These are phyloP conservation scores for Pythium phragmiticola DNA, from an alignment of 352 stramenopile species.

Conservation along the genomic window DNA sequence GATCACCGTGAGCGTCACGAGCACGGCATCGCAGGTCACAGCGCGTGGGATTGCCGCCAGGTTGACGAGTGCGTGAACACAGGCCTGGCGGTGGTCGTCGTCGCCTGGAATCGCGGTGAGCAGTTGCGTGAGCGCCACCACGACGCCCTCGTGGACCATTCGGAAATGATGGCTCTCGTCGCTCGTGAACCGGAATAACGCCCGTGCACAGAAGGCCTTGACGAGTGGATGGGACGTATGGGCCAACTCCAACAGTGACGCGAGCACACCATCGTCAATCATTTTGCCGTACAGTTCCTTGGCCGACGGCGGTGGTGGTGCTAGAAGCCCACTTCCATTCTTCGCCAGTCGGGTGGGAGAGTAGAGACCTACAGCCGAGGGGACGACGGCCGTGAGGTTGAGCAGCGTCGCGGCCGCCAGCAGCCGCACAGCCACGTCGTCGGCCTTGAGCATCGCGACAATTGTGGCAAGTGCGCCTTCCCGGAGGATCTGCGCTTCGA, in stretches of 20 bases:
- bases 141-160: slow-evolving; percentile 76
- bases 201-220: slow-evolving; percentile 67
- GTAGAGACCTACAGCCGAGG: background rate
- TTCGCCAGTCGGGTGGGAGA: background rate
- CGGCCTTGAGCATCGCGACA: slow-evolving; percentile 58
- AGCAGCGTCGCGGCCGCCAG: slow-evolving; percentile 71
- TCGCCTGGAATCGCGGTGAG: slow-evolving; percentile 47
- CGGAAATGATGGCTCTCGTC: slow-evolving; percentile 76
- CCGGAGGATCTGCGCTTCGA: slow-evolving; percentile 68
- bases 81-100: slow-evolving; percentile 54
- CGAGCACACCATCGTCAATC: slow-evolving; percentile 70
- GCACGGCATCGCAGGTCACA: slow-evolving; percentile 66
- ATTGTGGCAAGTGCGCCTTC: slow-evolving; percentile 67
- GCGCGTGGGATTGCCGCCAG: slow-evolving; percentile 64
- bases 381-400: slow-evolving; percentile 52
- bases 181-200: slow-evolving; percentile 68
- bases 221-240: slow-evolving; percentile 61
- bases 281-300: slow-evolving; percentile 65
- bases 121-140: slow-evolving; percentile 62
- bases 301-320: slow-evolving; percentile 26
- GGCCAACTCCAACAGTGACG: slow-evolving; percentile 58
- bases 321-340: background rate
- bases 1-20: slow-evolving; percentile 51
- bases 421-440: slow-evolving; percentile 63
- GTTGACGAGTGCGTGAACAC: slow-evolving; percentile 74